A percentile compares a stretch with the other conserved stretches of the same genome.
Conservation (phyloP, 257 asterid species). For the Phtheirospermum japonicum region DNA sequence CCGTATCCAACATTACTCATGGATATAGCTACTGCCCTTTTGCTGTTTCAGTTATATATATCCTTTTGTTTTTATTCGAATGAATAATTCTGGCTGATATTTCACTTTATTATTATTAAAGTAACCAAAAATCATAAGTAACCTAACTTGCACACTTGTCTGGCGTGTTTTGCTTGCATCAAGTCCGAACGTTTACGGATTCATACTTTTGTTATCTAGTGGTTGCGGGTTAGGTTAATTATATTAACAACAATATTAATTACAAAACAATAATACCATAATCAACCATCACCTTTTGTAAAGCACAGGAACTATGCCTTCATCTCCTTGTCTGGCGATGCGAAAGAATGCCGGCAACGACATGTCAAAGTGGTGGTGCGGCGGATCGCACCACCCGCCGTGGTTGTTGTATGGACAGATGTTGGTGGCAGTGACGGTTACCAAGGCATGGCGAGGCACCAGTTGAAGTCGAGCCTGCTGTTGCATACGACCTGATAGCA, state of each 20-base stretch:
- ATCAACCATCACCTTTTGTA: too few species aligned
- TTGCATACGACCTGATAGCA: slow-evolving; percentile 79
- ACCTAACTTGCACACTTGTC: too few species aligned
- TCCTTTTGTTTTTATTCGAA: not conserved
- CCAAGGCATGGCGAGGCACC: slow-evolving; percentile 54
- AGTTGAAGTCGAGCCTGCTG: slow-evolving; percentile 32
- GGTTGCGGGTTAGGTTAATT: too few species aligned
- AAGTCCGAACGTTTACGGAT: too few species aligned
- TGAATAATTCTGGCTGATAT: slow-evolving; percentile 15
- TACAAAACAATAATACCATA: too few species aligned
- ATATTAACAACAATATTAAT: too few species aligned
- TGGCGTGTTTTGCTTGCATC: too few species aligned
- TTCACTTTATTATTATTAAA: slow-evolving; percentile 15
- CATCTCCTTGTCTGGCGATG: too few species aligned
- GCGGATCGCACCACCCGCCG: slow-evolving; percentile 81
- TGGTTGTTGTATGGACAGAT: slow-evolving; percentile 67
- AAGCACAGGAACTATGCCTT: too few species aligned
- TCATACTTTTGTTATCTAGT: too few species aligned
- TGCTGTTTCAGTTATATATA: slow-evolving; percentile 3
- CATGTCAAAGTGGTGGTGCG: too few species aligned
- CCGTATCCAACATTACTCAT: slow-evolving; percentile 30
- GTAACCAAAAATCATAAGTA: slow-evolving; percentile 1
- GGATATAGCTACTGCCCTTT: slow-evolving; percentile 14
- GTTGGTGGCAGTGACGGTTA: slow-evolving; percentile 66
- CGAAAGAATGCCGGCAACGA: too few species aligned